Percentiles rank a stretch among this genome's conserved stretches.
Conservation (phyloP, 2,329 filamentous ascomycete genomes). For the Colletotrichum filicis region DNA sequence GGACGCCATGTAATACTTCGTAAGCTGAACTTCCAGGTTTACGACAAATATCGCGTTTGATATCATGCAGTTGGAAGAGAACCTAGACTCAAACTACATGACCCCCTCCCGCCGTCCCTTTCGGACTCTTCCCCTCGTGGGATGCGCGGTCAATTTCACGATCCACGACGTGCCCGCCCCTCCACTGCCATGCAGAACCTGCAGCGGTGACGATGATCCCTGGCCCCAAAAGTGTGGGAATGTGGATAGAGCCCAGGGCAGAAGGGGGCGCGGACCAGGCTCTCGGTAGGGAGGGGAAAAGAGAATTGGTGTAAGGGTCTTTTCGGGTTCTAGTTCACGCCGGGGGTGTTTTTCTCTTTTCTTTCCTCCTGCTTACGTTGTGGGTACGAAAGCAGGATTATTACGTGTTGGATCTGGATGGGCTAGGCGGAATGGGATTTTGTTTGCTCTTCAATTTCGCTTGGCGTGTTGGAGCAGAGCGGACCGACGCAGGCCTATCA, state of each 20-base stretch:
- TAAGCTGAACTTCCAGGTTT: not conserved
- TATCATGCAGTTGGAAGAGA: not conserved
- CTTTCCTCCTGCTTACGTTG: not conserved
- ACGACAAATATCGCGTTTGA: not conserved
- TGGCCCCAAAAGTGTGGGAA: not conserved
- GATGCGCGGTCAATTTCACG: not conserved
- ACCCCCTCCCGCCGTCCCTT: not conserved
- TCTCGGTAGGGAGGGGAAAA: not conserved
- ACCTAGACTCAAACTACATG: too few species aligned
- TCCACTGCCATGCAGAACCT: not conserved
- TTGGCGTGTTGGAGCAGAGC: not conserved
- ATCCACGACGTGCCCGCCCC: not conserved
- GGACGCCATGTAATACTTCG: not conserved
- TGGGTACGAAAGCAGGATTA: too few species aligned
- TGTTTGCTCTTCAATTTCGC: not conserved
- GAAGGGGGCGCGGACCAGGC: not conserved
- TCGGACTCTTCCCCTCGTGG: not conserved
- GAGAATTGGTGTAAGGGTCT: not conserved
- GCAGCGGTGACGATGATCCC: conserved; percentile 12
- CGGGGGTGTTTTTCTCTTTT: not conserved
- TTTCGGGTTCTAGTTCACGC: not conserved
- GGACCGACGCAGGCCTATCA: not conserved
- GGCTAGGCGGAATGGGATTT: not conserved
- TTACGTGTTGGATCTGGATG: not conserved
- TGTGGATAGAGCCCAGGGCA: not conserved